These are phyloP conservation scores for Magnolia sinica DNA, from an alignment of 164 flowering plant genomes.

Conservation along the genomic window DNA sequence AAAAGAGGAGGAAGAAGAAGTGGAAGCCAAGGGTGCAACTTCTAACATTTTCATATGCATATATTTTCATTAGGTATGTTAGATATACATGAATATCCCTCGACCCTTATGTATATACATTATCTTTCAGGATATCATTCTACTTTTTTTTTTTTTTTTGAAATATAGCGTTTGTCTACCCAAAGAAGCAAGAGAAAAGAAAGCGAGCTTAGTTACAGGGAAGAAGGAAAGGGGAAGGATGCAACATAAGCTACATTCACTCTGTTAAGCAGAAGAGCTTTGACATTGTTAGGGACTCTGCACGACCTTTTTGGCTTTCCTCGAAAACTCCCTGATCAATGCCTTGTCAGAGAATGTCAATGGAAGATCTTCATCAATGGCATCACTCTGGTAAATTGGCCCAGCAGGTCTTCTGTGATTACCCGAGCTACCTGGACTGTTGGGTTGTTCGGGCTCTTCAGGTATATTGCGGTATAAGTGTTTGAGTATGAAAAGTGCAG, in stretches of 20 bases:
- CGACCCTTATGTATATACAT: no score
- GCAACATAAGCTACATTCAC: neutral
- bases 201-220: neutral
- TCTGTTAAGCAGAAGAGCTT: no score
- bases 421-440: conserved; percentile 19
- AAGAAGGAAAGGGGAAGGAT: neutral
- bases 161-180: no score
- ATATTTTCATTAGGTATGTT: no score
- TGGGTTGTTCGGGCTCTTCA: conserved; percentile 48
- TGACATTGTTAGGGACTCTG: conserved; percentile 9
- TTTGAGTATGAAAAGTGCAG: conserved; percentile 84
- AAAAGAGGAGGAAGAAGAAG: no score
- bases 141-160: no score
- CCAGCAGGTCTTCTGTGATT: conserved; percentile 13
- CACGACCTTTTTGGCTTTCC: conserved; percentile 41
- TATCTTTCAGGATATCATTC: no score
- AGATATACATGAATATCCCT: no score
- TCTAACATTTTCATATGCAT: no score
- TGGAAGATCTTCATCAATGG: conserved; percentile 64
- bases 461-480: conserved; percentile 83
- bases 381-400: conserved; percentile 46
- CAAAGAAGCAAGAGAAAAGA: neutral
- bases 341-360: conserved; percentile 65
- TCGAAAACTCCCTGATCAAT: conserved; percentile 42
- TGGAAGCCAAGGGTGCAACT: no score